Evolutionary conservation across 768 basidiomycete species (phyloP), one percentile per base, ranked within the genome.

Genomic region (Boletus rex-veris): DNA sequence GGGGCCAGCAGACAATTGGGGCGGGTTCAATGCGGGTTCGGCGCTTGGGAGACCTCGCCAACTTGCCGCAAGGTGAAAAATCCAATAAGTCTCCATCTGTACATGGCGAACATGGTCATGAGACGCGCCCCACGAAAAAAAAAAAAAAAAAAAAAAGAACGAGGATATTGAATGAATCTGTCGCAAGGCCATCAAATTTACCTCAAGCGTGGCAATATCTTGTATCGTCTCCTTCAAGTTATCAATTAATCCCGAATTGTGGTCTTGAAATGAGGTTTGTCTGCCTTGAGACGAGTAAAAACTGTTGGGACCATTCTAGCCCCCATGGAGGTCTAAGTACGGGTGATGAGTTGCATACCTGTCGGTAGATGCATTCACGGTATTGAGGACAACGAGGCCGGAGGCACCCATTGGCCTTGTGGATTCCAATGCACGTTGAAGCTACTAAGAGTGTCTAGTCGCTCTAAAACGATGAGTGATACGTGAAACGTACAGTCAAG

Each of bases 261-360:
- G 75, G 70, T 92, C 90, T 35, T 81, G 82, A 64, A 92, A 92
- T 5, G 87, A 86, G 3, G 89, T 91, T 61, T 84, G 83, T 58
- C 90, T 79, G 42, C 90, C 90, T 72, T 92, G 90, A 12, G 89
- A 90, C 45, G 89, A 90, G 73, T 92, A 92, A 72, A 91, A 91
- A 65, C 89, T 91, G 58, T 24, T 40, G 31, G 38, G 40, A 10
- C 30, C 36, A 40, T 33, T 10, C 63, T 24, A 65, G 52, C 16
- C 46, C n/a, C n/a, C n/a, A n/a, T 36, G n/a, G 44, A 39, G n/a
- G 35, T 44, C 14, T 33, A 19, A 42, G 19, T 11, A 41, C 6
- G 21, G 5, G 31, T 37, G n/a, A 50, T 38, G 19, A 28, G 44
- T 16, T 55, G 48, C 65, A 48, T 61, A 86, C 86, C 88, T 90